Conservation (phyloP, 2,329 filamentous ascomycete genomes). For the Diaporthe australafricana region DNA sequence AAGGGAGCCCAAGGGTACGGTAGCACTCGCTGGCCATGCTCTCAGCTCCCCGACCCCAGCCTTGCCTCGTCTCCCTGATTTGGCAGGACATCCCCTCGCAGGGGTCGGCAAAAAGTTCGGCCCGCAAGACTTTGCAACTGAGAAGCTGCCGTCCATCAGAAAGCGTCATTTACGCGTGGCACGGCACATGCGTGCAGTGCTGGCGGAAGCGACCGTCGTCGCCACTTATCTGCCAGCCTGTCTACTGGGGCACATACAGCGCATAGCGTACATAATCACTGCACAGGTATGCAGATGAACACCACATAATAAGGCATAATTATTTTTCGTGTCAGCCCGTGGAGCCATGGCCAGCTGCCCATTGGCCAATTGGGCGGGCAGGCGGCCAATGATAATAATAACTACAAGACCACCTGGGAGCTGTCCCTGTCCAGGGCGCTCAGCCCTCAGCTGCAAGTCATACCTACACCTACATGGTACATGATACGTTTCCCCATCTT, state of each 20-base stretch:
- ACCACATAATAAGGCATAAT: background rate
- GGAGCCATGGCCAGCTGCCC: background rate
- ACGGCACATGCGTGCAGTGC: too few species aligned
- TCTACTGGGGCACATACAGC: too few species aligned
- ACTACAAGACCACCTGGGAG: conserved; percentile 2
- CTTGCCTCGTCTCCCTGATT: background rate
- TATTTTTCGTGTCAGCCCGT: background rate
- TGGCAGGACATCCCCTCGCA: background rate
- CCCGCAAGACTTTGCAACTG: background rate
- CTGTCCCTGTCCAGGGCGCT: conserved; percentile 25
- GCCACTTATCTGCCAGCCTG: too few species aligned
- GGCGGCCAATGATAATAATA: conserved; percentile 20
- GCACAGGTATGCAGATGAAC: background rate
- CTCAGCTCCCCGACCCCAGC: background rate
- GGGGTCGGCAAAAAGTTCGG: background rate
- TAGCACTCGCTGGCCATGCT: background rate
- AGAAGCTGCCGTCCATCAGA: too few species aligned
- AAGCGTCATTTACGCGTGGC: too few species aligned
- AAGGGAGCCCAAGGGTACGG: background rate
- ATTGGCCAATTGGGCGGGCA: conserved; percentile 8
- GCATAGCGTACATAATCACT: background rate
- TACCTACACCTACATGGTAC: conserved; percentile 24
- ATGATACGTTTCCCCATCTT: conserved; percentile 28
- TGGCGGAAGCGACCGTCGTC: too few species aligned
- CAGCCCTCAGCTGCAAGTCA: conserved; percentile 32